Evolutionary conservation across 169 alveolate genomes (phyloP), one percentile per base, ranked within the genome.

Genomic region (Plasmodium inui): DNA sequence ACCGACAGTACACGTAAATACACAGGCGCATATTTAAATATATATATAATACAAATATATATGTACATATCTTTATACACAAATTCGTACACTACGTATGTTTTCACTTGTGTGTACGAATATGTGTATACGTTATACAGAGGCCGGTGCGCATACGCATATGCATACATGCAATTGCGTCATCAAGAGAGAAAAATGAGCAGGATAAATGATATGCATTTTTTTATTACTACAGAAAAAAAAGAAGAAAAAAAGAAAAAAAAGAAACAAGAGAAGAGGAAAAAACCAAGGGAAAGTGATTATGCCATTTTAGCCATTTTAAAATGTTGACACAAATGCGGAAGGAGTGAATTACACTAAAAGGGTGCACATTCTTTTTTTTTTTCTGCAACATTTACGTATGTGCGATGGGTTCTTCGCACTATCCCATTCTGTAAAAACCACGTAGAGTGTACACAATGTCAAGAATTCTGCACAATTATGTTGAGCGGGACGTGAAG

Each of bases 271-370:
- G 22, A 67, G 12, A 46, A 46, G 12, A 46, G 9, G 19, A 67
- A 61, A 67, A 67, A n/a, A n/a, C n/a, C n/a, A n/a, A n/a, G n/a
- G n/a, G n/a, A 22, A 67, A 28, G 30, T 67, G 30, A 61, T 67
- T 67, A 67, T 67, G 76, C 76, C 39, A 67, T 67, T 67, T 67
- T 67, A 67, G 76, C 41, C 76, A 67, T 67, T 67, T 19, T 67
- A 67, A 67, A 67, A 67, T 67, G 76, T 67, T 67, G 34, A 10
- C 76, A 67, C 76, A 67, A 19, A 67, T 67, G 37, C 76, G 76
- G 76, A 67, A 67, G 76, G 76, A 26, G 37, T 28, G 76, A 67
- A 67, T 22, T 26, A 67, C 41, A n/a, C 76, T 67, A 67, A 67
- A 22, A 26, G 37, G 37, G 30, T 67, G 22, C 76, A 67, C 76